Evolutionary conservation across 495 filamentous ascomycete species (phyloP), one percentile per base, ranked within the genome.

Genomic region (Lentithecium fluviatile): DNA sequence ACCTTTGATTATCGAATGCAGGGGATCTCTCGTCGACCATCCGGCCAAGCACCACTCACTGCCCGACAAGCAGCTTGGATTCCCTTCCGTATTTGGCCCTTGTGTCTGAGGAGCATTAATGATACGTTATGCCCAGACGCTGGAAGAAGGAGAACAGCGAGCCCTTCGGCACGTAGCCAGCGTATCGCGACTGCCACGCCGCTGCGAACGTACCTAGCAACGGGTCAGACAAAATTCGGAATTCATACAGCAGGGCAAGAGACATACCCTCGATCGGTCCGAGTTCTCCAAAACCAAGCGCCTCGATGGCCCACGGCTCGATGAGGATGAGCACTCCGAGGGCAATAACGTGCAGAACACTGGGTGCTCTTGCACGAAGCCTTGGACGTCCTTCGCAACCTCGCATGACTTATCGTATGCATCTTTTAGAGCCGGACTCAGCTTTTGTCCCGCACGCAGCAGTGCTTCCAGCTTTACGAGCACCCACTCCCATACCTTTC

Each of bases 81-180:
- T 32, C 29, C 29, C 10, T 32, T 32, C 29, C 29, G n/a, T n/a
- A n/a, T n/a, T n/a, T n/a, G n/a, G n/a, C n/a, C n/a, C n/a, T n/a
- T n/a, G n/a, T n/a, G n/a, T n/a, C n/a, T n/a, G n/a, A n/a, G 15
- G 15, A 11, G 10, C 25, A 13, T 36, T 26, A 52, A n/a, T 42
- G n/a, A 73, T 68, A 79, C 13, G 58, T 69, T 79, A 82, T 82
- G 0, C 80, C 79, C 61, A 82, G 64, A 10, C 77, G 65, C 72
- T 83, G 80, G 17, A 83, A 73, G 54, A 70, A 83, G 0, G 75
- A 69, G 62, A 83, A 81, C n/a, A 82, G 66, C 6, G 75, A 75
- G 0, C 67, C 66, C 62, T 75, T 77, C 0, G 77, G 76, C 38
- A 83, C 79, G 61, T 75, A 71, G 2, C 79, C 78, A 11, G 45